Conservation (phyloP, 2,329 filamentous ascomycete genomes). For the Pseudogymnoascus destructans region DNA sequence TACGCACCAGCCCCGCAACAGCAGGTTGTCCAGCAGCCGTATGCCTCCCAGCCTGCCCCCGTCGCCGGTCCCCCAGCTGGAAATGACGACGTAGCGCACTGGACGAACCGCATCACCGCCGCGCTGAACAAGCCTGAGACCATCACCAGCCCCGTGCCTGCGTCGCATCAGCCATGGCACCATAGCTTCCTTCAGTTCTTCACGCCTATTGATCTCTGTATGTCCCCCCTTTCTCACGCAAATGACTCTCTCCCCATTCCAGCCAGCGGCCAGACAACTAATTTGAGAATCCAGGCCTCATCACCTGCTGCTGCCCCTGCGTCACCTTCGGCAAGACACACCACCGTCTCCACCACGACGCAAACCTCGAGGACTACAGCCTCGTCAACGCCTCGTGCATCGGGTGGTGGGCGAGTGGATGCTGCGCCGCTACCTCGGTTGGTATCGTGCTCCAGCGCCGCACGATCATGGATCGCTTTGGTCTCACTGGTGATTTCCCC, state of each 20-base stretch:
- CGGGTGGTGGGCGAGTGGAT: slow-evolving; percentile 17
- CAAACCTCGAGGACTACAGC: slow-evolving; percentile 24
- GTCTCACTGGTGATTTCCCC: slow-evolving; percentile 20
- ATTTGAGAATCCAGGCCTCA: slow-evolving; percentile 18
- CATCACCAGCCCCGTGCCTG: slow-evolving; percentile 9
- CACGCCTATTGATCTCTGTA: slow-evolving; percentile 19
- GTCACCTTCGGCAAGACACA: slow-evolving; percentile 28
- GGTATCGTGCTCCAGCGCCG: slow-evolving; percentile 19
- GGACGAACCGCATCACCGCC: slow-evolving; percentile 11
- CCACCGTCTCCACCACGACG: slow-evolving; percentile 25
- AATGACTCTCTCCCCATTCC: not conserved
- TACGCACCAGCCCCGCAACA: not conserved
- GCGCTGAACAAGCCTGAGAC: slow-evolving; percentile 9
- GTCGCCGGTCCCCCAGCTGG: not conserved
- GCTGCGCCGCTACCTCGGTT: slow-evolving; percentile 17
- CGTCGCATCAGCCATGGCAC: slow-evolving; percentile 13
- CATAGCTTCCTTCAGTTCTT: slow-evolving; percentile 19
- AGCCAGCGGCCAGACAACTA: not conserved
- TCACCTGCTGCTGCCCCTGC: slow-evolving; percentile 27
- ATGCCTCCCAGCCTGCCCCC: not conserved
- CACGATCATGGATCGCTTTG: slow-evolving; percentile 21
- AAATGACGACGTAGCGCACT: slow-evolving; percentile 10
- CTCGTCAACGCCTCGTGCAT: slow-evolving; percentile 25
- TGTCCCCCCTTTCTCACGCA: not conserved
- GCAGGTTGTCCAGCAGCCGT: slow-evolving; percentile 1